Conservation (phyloP, 148 eudicot genomes). For the Suaeda aralocaspica region DNA sequence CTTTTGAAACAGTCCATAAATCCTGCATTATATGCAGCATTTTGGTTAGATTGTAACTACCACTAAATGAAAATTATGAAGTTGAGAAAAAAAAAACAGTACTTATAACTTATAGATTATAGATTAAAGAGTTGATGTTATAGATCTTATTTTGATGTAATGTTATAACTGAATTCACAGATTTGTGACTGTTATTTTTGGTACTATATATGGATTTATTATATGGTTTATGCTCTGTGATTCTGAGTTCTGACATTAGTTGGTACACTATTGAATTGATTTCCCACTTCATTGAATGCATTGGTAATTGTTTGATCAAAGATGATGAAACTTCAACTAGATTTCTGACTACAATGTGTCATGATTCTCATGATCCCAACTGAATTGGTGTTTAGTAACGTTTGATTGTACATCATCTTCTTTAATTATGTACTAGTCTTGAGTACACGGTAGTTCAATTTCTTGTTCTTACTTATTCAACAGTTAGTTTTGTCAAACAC, state of each 20-base stretch:
- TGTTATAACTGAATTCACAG: slow-evolving; percentile 15
- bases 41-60: slow-evolving; percentile 34
- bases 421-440: too few relatives aligned
- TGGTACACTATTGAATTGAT: neutral
- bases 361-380: too few relatives aligned
- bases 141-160: slow-evolving; percentile 7
- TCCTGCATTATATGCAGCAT: slow-evolving; percentile 26
- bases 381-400: too few relatives aligned
- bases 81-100: slow-evolving; percentile 5
- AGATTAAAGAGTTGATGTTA: slow-evolving; percentile 7
- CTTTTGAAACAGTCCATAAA: slow-evolving; percentile 12
- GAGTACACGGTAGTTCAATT: too few relatives aligned
- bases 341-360: neutral
- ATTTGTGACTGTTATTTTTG: too few relatives aligned
- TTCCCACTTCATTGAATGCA: neutral
- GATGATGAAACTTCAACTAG: neutral
- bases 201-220: too few relatives aligned
- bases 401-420: too few relatives aligned
- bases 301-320: neutral
- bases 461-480: too few relatives aligned
- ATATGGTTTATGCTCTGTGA: slow-evolving; percentile 14
- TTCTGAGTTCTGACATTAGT: slow-evolving; percentile 8
- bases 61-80: slow-evolving; percentile 11
- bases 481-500: too few relatives aligned
- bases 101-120: neutral